Evolutionary conservation across 306 rosid genomes (phyloP).

Genomic region (Pterocarpus santalinus): DNA sequence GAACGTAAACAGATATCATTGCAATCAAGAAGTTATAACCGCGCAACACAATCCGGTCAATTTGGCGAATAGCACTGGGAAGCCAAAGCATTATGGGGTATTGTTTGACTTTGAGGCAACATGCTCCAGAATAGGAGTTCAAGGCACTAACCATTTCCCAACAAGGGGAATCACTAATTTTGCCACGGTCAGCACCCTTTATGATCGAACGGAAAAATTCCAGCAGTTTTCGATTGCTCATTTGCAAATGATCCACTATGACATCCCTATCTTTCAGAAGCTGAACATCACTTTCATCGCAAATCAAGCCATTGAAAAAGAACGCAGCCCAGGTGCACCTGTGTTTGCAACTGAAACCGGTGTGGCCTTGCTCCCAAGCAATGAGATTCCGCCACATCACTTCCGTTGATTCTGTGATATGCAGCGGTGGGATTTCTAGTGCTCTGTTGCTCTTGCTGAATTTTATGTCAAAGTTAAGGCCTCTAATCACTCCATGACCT

Average conservation of each 20-base stretch:
- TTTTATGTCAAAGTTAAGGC: background rate
- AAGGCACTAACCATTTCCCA: background rate
- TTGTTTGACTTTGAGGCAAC: background rate
- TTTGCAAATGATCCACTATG: background rate
- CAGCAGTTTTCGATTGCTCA: background rate
- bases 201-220: background rate
- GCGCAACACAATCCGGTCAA: background rate
- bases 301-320: constrained; percentile 20
- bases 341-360: background rate
- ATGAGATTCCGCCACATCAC: background rate
- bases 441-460: background rate
- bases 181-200: background rate
- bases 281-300: constrained; percentile 22
- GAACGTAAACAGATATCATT: no score
- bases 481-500: no score
- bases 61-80: background rate
- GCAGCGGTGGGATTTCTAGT: background rate
- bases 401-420: background rate
- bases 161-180: background rate
- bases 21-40: background rate
- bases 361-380: background rate
- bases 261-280: constrained; percentile 1
- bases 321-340: background rate
- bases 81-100: background rate
- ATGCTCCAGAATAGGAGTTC: background rate